Percentiles rank a stretch among this genome's conserved stretches.
phyloP scores from a whole-genome alignment of 2,329 filamentous ascomycete species.

The Diaporthe destruens region DNA sequence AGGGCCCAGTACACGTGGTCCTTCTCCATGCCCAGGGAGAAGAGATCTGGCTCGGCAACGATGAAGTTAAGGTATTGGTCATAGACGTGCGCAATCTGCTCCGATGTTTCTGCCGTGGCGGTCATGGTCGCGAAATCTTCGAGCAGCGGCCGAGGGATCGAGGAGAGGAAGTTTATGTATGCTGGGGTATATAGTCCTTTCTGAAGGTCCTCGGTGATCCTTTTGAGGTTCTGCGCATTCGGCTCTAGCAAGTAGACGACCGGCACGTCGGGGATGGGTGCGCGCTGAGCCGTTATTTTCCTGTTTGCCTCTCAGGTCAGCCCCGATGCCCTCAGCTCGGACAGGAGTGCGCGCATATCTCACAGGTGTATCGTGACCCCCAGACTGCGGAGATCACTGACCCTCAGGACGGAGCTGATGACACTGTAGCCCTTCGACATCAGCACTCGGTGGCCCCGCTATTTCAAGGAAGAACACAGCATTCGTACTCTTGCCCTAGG shows the following conservation, averaged over 20 bases:
- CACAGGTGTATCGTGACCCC: constrained; percentile 98
- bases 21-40: constrained; percentile 92
- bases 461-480: neutral
- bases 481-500: constrained; percentile 43
- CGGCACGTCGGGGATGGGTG: constrained; percentile 95
- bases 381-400: constrained; percentile 91
- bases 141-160: constrained; percentile 87
- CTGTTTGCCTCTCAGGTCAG: constrained; percentile 55
- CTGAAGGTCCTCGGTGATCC: constrained; percentile 87
- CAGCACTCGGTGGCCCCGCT: constrained; percentile 7
- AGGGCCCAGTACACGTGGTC: constrained; percentile 94
- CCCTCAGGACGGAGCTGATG: constrained; percentile 94
- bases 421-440: constrained; percentile 63
- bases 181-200: constrained; percentile 91
- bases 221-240: constrained; percentile 81
- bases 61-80: constrained; percentile 99
- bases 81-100: constrained; percentile 91
- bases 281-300: constrained; percentile 83
- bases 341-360: constrained; percentile 43
- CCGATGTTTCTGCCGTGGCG: constrained; percentile 84
- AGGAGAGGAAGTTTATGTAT: constrained; percentile 97
- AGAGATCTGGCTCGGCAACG: constrained; percentile 93
- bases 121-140: constrained; percentile 96
- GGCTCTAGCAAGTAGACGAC: constrained; percentile 98
- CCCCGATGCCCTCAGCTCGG: neutral